Conservation (phyloP, 2,329 filamentous ascomycete genomes). For the Atkinsonella hypoxylon region DNA sequence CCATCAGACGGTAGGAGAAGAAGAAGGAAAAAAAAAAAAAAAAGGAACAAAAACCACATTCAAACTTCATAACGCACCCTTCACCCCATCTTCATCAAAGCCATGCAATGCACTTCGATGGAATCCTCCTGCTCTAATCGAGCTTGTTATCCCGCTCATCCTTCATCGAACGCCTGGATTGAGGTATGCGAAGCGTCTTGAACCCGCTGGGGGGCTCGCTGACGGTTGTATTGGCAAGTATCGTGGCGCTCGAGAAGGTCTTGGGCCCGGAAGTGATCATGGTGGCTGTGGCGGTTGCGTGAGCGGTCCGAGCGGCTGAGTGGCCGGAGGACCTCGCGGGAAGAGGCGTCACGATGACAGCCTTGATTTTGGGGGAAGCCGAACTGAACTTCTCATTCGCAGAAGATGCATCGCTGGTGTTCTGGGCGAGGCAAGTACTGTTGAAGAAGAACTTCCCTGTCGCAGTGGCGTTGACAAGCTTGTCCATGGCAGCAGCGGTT, state of each 20-base stretch:
- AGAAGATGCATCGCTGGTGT: neutral
- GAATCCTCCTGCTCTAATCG: neutral
- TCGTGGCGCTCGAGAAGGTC: neutral
- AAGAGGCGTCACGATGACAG: conserved; percentile 1
- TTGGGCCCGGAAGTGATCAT: neutral
- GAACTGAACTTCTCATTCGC: neutral
- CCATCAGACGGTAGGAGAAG: neutral
- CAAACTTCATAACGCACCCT: neutral
- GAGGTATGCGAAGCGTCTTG: neutral
- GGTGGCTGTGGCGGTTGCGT: neutral
- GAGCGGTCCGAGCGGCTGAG: neutral
- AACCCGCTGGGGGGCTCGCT: neutral
- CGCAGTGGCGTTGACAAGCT: neutral
- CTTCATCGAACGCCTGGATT: neutral
- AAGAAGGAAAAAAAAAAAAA: neutral
- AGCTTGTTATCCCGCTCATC: neutral
- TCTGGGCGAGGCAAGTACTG: neutral
- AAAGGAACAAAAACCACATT: neutral
- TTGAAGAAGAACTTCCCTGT: neutral
- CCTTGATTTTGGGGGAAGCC: neutral
- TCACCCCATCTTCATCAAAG: neutral
- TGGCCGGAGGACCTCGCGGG: neutral
- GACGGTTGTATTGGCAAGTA: neutral
- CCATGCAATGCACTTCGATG: neutral
- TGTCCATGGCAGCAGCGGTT: neutral